Conservation (phyloP, 345 rosid genomes). For the Rhodomyrtus tomentosa region DNA sequence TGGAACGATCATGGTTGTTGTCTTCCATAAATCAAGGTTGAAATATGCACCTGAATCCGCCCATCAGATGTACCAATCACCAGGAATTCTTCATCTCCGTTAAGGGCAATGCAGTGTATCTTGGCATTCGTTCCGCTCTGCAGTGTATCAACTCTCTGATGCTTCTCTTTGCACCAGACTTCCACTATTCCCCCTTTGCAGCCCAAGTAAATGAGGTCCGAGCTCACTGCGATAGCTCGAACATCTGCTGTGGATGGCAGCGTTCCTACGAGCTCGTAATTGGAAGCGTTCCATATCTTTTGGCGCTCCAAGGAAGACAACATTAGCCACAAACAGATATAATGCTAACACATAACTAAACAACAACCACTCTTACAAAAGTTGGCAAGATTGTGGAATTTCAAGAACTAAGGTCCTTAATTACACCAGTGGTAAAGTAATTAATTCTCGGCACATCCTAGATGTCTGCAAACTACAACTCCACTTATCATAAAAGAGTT, state of each 20-base stretch:
- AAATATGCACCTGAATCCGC: constrained; percentile 33
- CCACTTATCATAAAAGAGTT: background rate
- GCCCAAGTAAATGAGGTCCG: constrained; percentile 51
- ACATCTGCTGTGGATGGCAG: constrained; percentile 31
- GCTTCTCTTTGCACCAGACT: constrained; percentile 55
- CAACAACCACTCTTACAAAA: background rate
- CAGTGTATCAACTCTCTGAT: constrained; percentile 27
- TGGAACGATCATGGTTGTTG: background rate
- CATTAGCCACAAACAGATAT: background rate
- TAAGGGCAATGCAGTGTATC: constrained; percentile 41
- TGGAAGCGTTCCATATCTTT: constrained; percentile 49
- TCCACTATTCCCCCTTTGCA: constrained; percentile 51
- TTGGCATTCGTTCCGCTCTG: constrained; percentile 28
- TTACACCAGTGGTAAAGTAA: background rate
- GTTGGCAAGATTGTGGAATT: background rate
- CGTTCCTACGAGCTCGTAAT: constrained; percentile 30
- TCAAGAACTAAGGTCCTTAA: background rate
- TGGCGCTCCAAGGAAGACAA: background rate
- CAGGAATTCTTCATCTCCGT: constrained; percentile 35
- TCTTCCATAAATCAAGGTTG: background rate
- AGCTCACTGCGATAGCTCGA: constrained; percentile 35
- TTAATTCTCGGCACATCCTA: background rate
- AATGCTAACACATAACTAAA: background rate
- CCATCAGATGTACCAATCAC: constrained; percentile 60
- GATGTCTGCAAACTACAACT: background rate